Conservation (phyloP, 2,329 filamentous ascomycete genomes). For the Colletotrichum chrysophilum region DNA sequence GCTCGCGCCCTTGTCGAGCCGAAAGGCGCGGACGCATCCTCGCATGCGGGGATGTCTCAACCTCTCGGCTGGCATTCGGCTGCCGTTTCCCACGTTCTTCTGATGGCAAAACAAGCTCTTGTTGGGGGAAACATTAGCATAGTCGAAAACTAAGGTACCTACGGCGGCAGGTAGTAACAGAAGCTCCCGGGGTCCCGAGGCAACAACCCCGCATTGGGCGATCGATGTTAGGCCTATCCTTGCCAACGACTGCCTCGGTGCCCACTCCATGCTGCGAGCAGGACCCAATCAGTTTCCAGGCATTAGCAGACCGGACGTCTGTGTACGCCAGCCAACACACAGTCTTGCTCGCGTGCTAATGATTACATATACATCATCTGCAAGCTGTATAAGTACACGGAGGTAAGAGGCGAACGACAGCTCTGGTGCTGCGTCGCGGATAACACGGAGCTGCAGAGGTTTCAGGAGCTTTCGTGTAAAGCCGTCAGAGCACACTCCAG, state of each 20-base stretch:
- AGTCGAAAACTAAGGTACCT: neutral
- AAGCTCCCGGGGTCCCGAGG: neutral
- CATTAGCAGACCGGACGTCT: neutral
- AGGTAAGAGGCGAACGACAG: neutral
- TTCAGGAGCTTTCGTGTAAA: neutral
- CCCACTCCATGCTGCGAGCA: neutral
- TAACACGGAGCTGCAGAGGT: neutral
- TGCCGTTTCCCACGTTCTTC: neutral
- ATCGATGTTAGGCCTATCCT: neutral
- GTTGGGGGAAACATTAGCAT: neutral
- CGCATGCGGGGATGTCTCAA: neutral
- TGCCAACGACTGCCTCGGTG: neutral
- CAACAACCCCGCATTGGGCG: conserved; percentile 8
- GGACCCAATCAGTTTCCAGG: neutral
- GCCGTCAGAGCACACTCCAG: neutral
- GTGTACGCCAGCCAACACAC: neutral
- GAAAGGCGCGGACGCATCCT: neutral
- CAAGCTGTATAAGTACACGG: neutral
- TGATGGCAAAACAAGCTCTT: neutral
- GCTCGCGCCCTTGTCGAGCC: neutral
- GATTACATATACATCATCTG: neutral
- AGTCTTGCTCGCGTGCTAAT: neutral
- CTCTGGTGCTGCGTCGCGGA: neutral
- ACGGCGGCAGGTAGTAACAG: neutral
- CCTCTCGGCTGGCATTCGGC: neutral